Conservation (phyloP, 352 stramenopile species). For the Phytophthora macrochlamydospora region DNA sequence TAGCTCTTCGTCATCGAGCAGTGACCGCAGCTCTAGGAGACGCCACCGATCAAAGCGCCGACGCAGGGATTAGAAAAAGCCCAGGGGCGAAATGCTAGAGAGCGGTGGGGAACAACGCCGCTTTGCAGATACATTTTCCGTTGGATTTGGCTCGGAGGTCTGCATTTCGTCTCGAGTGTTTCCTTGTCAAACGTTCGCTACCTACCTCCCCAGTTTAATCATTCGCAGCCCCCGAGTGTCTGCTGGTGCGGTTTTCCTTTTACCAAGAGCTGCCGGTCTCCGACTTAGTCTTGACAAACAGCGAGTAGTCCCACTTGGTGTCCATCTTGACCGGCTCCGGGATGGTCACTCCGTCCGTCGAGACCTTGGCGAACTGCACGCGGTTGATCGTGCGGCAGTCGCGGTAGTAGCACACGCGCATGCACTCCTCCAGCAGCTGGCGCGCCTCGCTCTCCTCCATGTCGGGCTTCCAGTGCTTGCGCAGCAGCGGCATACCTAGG, state of each 20-base stretch:
- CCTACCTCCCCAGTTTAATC: neutral
- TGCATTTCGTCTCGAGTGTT: neutral
- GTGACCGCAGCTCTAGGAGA: constrained; percentile 29
- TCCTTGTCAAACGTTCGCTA: constrained; percentile 1
- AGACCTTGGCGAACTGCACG: constrained; percentile 98
- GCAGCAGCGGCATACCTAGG: constrained; percentile 96
- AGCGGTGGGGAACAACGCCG: too few species aligned
- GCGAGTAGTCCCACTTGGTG: constrained; percentile 93
- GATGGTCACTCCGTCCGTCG: constrained; percentile 85
- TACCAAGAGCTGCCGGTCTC: constrained; percentile 91
- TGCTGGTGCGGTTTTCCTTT: constrained; percentile 9
- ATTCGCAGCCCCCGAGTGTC: neutral
- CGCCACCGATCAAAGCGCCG: constrained; percentile 42
- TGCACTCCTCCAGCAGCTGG: constrained; percentile 96
- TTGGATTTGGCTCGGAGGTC: neutral
- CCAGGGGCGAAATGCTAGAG: neutral
- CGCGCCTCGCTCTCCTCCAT: constrained; percentile 94
- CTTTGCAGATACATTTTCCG: too few species aligned
- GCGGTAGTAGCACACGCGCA: constrained; percentile 98
- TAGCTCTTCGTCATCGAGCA: constrained; percentile 34
- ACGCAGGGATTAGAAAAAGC: constrained; percentile 40
- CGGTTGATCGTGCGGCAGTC: constrained; percentile 98
- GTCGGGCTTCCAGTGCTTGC: constrained; percentile 94
- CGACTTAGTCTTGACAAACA: constrained; percentile 90
- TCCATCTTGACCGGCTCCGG: constrained; percentile 95